Conservation (phyloP, 805 yeast species). For the Lachancea nothofagi region DNA sequence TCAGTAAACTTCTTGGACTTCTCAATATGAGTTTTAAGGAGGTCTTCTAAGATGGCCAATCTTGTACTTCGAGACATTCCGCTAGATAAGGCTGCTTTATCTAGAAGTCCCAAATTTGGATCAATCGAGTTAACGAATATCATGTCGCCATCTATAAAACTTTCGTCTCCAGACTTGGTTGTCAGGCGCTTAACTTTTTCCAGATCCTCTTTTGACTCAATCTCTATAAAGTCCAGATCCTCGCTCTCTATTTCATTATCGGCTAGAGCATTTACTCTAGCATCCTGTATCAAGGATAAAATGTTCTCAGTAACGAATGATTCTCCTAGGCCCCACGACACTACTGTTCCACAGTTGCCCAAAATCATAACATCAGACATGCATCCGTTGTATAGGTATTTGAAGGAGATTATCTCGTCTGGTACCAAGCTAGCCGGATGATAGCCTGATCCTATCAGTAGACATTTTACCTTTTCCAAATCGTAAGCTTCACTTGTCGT, state of each 20-base stretch:
- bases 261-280: slow-evolving; percentile 39
- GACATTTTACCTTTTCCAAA: slow-evolving; percentile 39
- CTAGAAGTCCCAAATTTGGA: slow-evolving; percentile 48
- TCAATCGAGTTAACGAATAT: slow-evolving; percentile 55
- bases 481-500: slow-evolving; percentile 72
- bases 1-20: slow-evolving; percentile 62
- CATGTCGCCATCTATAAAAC: slow-evolving; percentile 61
- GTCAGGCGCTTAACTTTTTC: slow-evolving; percentile 11
- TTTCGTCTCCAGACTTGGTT: slow-evolving; percentile 26
- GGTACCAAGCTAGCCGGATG: slow-evolving; percentile 47
- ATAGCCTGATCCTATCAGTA: slow-evolving; percentile 31
- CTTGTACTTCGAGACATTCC: slow-evolving; percentile 85
- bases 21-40: slow-evolving; percentile 62
- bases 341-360: slow-evolving; percentile 65
- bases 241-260: slow-evolving; percentile 62
- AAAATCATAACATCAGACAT: slow-evolving; percentile 58
- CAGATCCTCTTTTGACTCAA: slow-evolving; percentile 14
- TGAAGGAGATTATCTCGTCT: slow-evolving; percentile 60
- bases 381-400: slow-evolving; percentile 33
- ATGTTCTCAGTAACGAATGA: slow-evolving; percentile 40
- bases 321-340: slow-evolving; percentile 79
- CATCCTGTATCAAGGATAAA: slow-evolving; percentile 46
- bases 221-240: slow-evolving; percentile 75
- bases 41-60: slow-evolving; percentile 69
- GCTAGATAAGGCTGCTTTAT: slow-evolving; percentile 83